phyloP scores from a whole-genome alignment of 805 yeast species.

The Saccharomyces mikatae region DNA sequence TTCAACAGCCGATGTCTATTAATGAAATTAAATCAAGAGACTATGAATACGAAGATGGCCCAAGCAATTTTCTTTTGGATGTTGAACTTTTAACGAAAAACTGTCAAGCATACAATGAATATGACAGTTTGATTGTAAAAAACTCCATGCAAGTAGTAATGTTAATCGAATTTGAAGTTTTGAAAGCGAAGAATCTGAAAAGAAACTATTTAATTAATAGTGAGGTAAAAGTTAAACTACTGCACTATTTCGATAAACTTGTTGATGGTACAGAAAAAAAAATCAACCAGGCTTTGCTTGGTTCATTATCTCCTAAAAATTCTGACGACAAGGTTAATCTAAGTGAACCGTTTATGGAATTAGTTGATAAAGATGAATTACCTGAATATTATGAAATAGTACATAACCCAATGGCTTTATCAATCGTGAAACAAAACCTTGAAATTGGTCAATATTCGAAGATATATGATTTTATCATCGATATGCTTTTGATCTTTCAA shows the following conservation, averaged over 20 bases:
- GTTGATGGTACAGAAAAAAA: constrained; percentile 25
- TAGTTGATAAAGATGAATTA: constrained; percentile 58
- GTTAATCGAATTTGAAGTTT: constrained; percentile 45
- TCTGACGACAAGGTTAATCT: constrained; percentile 31
- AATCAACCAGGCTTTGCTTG: constrained; percentile 13
- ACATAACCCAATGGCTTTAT: constrained; percentile 65
- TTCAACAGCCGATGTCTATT: constrained; percentile 59
- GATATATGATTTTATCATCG: constrained; percentile 51
- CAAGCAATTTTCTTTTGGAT: constrained; percentile 45
- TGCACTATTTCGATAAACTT: constrained; percentile 17
- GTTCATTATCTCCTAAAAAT: constrained; percentile 8
- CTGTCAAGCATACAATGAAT: constrained; percentile 66
- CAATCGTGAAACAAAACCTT: constrained; percentile 45
- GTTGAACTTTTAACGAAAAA: constrained; percentile 60
- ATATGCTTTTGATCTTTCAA: constrained; percentile 54
- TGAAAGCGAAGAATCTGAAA: constrained; percentile 31
- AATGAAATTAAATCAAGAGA: constrained; percentile 47
- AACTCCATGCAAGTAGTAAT: constrained; percentile 53
- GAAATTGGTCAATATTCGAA: constrained; percentile 44
- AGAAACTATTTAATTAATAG: constrained; percentile 26
- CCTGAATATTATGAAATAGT: constrained; percentile 78
- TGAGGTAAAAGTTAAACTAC: constrained; percentile 17
- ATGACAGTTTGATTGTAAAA: constrained; percentile 53
- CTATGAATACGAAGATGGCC: constrained; percentile 27
- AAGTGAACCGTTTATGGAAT: constrained; percentile 66